Base-by-base conservation (phyloP, 768 basidiomycete species). In the Lactifluus pinguis region DNA sequence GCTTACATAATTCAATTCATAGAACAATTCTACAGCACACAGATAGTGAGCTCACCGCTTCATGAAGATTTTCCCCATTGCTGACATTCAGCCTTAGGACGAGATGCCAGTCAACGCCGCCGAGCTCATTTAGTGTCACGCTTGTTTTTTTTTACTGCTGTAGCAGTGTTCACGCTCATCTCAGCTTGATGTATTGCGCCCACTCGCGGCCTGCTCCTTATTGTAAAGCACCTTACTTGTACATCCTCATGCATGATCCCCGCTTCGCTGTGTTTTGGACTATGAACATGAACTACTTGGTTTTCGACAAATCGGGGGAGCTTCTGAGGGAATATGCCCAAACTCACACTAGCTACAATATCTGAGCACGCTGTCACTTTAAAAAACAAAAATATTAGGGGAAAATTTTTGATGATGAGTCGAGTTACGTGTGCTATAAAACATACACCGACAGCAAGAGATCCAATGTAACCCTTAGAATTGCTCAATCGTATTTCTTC, bases 81-180 rank as follows among this genome's bases (percentile, higher is more conserved):
- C 68, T 76, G 64, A 72, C 56, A 38, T 53, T 57, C 55, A 67
- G 30, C 65, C 55, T 61, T 69, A 97, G 88, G 94, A 97, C 69
- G 95, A 98, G 80, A 98, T 98, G 95, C 95, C 92, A 6, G 89
- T 97, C 62, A 97, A 98, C 73, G 95, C 95, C 60, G 95, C 95
- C 49, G 95, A 98, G 73, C 85, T 97, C 62, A 95, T 98, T 69
- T 97, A 81, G 80, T 39, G 19, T 15, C 29, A 30, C 19, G 2
- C 6, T n/a, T 38, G 41, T 25, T 47, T 5, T 51, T 47, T 55
- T 41, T 52, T 61, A 57, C 52, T 51, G 45, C 50, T 48, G 36
- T 49, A 49, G 34, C 55, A 52, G 60, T 61, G 49, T 48, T 52
- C 44, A 61, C 17, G 36, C 29, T 32, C 14, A 41, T 56, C 17